Evolutionary conservation across 169 alveolate genomes (phyloP), one percentile per base, ranked within the genome.

Genomic region (Eimeria sp.): DNA sequence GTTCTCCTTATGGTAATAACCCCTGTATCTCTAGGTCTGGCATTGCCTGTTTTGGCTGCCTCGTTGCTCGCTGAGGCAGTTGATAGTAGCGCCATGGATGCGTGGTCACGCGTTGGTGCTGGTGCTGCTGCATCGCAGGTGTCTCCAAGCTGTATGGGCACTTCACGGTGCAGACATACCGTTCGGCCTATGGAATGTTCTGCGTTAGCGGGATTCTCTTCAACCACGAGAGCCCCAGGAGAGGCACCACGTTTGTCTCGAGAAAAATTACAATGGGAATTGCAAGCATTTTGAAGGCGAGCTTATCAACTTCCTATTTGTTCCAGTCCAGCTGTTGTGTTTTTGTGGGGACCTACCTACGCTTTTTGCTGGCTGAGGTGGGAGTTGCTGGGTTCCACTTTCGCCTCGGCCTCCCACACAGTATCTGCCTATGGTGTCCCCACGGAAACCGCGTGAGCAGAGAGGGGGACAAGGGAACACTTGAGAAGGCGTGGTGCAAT

Each of bases 171-270:
- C 94, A 95, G 94, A 97, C 95, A 95, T 98, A 97, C 95, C 95
- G 98, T 54, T 97, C 95, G 80, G 95, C 97, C 45, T 98, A 97
- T 80, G 95, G 96, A 47, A 97, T 98, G 98, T 97, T 96, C 91
- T 96, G 98, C 84, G 97, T 94, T 22, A 97, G 97, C 83, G 99
- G 98, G 5, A 96, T 98, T 40, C 93, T 97, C 43, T 98, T 98
- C 94, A 98, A 98, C 96, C 99, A 98, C 96, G 99, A 98, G 96
- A 96, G 98, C 82, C 98, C 98, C 20, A 80, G 98, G 54, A 91
- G 99, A 87, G 97, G 96, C 18, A 97, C 95, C 76, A 97, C 98
- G 0, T 98, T 98, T 82, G 98, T 98, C 61, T 97, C 99, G 9
- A 25, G 97, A 49, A 98, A 98, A 92, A 96, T 98, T 20, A 97